phyloP scores from a whole-genome alignment of 2,329 filamentous ascomycete species.

The Huntiella bhutanensis region DNA sequence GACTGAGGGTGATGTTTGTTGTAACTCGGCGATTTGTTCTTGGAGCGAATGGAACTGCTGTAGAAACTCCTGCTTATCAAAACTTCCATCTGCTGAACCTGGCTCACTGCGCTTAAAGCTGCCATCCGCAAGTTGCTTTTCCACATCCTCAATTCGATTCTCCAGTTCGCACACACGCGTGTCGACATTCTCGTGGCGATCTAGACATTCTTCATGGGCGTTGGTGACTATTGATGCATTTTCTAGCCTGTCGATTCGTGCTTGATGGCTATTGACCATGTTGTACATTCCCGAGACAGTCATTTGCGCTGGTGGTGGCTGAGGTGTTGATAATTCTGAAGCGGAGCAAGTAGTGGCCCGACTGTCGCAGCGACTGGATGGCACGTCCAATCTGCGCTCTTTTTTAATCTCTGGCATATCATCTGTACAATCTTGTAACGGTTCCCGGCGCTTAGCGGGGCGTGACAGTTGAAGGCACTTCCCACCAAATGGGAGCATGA shows the following conservation, averaged over 20 bases:
- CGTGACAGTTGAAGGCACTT: slow-evolving; percentile 35
- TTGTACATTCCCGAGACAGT: slow-evolving; percentile 28
- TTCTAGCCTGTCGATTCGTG: slow-evolving; percentile 50
- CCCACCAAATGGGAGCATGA: slow-evolving; percentile 35
- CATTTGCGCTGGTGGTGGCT: slow-evolving; percentile 15
- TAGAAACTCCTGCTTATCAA: slow-evolving; percentile 27
- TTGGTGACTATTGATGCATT: slow-evolving; percentile 43
- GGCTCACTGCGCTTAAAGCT: slow-evolving; percentile 27
- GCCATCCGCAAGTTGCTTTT: slow-evolving; percentile 21
- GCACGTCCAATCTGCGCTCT: neutral
- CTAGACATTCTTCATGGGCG: slow-evolving; percentile 49
- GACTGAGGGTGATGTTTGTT: slow-evolving; percentile 33
- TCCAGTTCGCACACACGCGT: slow-evolving; percentile 52
- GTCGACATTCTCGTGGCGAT: slow-evolving; percentile 48
- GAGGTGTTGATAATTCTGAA: slow-evolving; percentile 13
- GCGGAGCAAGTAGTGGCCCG: slow-evolving; percentile 13
- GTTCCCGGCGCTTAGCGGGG: slow-evolving; percentile 17
- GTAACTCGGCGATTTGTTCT: slow-evolving; percentile 34
- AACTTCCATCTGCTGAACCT: slow-evolving; percentile 22
- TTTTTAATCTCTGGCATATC: slow-evolving; percentile 8
- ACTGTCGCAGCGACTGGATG: slow-evolving; percentile 4
- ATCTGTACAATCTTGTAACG: slow-evolving; percentile 18
- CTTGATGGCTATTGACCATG: slow-evolving; percentile 39
- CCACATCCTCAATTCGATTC: slow-evolving; percentile 39
- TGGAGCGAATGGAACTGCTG: slow-evolving; percentile 31